phyloP scores from a whole-genome alignment of 768 basidiomycete genomes.

The Roridomyces roridus region DNA sequence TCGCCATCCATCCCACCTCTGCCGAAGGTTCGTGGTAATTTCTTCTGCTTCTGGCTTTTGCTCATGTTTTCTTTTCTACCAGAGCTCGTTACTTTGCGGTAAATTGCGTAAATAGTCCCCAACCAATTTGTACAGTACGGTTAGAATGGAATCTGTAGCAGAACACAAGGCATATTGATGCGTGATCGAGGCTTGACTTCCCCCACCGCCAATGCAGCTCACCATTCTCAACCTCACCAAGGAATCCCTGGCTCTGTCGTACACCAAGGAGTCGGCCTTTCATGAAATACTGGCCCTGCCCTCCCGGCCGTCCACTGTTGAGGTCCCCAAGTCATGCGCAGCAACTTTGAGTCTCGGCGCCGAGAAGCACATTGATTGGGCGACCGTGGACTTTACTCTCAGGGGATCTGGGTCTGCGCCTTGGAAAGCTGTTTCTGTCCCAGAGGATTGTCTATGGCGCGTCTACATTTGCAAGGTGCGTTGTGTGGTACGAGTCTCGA shows the following conservation, averaged over 20 bases:
- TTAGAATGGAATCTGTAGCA: too few species aligned
- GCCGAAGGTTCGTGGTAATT: slow-evolving; percentile 65
- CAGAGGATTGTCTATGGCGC: slow-evolving; percentile 59
- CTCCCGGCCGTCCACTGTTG: slow-evolving; percentile 28
- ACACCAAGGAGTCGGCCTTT: background rate
- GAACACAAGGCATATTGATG: too few species aligned
- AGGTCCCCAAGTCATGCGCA: slow-evolving; percentile 27
- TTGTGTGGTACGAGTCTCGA: slow-evolving; percentile 1
- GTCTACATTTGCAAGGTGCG: slow-evolving; percentile 62
- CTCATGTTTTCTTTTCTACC: slow-evolving; percentile 7
- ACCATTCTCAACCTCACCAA: slow-evolving; percentile 26
- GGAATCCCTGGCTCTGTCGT: slow-evolving; percentile 22
- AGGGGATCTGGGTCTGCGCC: slow-evolving; percentile 34
- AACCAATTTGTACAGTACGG: background rate
- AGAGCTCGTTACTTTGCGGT: slow-evolving; percentile 68
- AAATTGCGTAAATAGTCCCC: slow-evolving; percentile 21
- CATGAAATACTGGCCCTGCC: slow-evolving; percentile 26
- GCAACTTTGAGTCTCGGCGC: slow-evolving; percentile 17
- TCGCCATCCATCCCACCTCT: slow-evolving; percentile 92
- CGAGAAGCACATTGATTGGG: slow-evolving; percentile 28
- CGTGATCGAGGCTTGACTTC: too few species aligned
- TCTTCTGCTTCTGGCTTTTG: background rate
- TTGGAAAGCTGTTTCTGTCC: slow-evolving; percentile 53
- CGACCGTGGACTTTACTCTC: slow-evolving; percentile 11
- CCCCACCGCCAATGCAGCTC: slow-evolving; percentile 5